Evolutionary conservation across 169 alveolate genomes (phyloP), one percentile per base, ranked within the genome.

Genomic region (Theileria parva): DNA sequence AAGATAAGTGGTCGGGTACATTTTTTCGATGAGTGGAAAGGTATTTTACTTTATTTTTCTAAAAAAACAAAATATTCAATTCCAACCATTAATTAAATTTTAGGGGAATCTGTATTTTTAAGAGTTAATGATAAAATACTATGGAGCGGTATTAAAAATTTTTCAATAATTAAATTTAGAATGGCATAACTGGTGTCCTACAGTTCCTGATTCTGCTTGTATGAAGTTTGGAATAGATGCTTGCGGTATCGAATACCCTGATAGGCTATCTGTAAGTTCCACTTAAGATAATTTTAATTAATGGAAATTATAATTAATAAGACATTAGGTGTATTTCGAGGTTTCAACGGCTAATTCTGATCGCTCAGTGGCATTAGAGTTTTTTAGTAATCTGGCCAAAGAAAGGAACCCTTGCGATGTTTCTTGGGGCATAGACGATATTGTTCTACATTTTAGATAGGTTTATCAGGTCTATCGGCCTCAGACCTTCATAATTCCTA

Each of bases 371-470:
- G 80, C 63, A 19, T 67, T 89, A 70, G 80, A 81, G 64, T 61
- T 89, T 32, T 84, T 70, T 51, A 81, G 88, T 50, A 86, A 86
- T 59, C 53, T 89, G 61, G 80, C 86, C 50, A 76, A 60, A 51
- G 74, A 77, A 17, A 83, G 91, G 37, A 72, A 91, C 63, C 64
- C 95, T 0, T 93, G 96, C 68, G 85, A 81, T 59, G 93, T 89
- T 19, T 90, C 95, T 11, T 93, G 96, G 96, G 96, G 95, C 32
- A 66, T 93, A 17, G 95, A 89, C 66, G 95, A 93, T 66, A 66
- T 93, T 13, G 81, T 88, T 55, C 65, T 93, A 3, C 92, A 85
- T 64, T 66, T 91, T 28, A 68, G 86, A 37, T 88, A 51, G 70
- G 57, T 25, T 3, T 61, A 61, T 27, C 15, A 61, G 19, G 51